Evolutionary conservation across 805 yeast genomes (phyloP).

Genomic region (Yamadazyma takamatsuzukensis): DNA sequence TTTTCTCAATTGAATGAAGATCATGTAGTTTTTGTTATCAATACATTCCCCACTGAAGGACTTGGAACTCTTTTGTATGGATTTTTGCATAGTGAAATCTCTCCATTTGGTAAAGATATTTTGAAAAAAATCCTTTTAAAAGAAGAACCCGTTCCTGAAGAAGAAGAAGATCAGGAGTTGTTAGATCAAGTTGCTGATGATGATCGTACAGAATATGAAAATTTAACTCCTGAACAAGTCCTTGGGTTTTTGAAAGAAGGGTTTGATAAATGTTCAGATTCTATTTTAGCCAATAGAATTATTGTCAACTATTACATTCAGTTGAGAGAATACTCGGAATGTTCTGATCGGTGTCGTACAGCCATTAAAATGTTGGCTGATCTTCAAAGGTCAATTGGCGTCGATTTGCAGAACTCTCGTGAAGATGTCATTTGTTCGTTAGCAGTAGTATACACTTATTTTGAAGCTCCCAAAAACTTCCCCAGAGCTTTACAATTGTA

Average conservation of each 20-base stretch:
- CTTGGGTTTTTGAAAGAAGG: slow-evolving; percentile 51
- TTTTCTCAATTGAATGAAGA: slow-evolving; percentile 46
- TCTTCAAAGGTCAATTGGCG: slow-evolving; percentile 43
- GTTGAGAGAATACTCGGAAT: slow-evolving; percentile 59
- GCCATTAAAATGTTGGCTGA: slow-evolving; percentile 57
- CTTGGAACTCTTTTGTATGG: slow-evolving; percentile 61
- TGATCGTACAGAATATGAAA: no score
- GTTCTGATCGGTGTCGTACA: slow-evolving; percentile 54
- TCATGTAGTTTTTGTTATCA: slow-evolving; percentile 49
- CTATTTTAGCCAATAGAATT: slow-evolving; percentile 65
- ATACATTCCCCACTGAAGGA: slow-evolving; percentile 56
- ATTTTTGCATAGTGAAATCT: slow-evolving; percentile 62
- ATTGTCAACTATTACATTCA: slow-evolving; percentile 57
- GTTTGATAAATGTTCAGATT: slow-evolving; percentile 31
- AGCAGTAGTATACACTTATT: slow-evolving; percentile 75
- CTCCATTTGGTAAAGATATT: slow-evolving; percentile 47
- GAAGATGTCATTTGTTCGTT: slow-evolving; percentile 59
- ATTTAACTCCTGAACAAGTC: slow-evolving; percentile 47
- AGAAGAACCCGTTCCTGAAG: slow-evolving; percentile 6
- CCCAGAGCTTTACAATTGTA: slow-evolving; percentile 69
- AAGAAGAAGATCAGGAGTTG: slow-evolving; percentile 11
- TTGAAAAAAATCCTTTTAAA: slow-evolving; percentile 5
- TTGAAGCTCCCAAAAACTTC: slow-evolving; percentile 88
- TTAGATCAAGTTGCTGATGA: slow-evolving; percentile 6
- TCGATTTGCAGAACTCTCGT: slow-evolving; percentile 48